Percentiles rank a stretch among this genome's conserved stretches.
Conservation (phyloP, 176 grass and related monocot genomes). For the Carex scoparia region DNA sequence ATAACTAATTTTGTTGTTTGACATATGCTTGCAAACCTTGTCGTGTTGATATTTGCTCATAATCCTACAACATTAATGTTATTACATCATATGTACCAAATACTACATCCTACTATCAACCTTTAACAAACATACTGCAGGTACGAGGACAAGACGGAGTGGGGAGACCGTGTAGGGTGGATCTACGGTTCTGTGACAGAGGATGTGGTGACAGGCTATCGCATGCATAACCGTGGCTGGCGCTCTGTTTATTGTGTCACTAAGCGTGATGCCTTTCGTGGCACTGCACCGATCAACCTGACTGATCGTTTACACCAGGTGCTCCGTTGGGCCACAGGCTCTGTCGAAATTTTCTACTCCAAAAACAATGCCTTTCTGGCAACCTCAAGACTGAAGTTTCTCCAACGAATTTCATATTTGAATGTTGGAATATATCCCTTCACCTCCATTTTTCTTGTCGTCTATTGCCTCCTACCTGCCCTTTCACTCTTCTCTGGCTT, state of each 20-base stretch:
- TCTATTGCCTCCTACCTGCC: conserved; percentile 77
- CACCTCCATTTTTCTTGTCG: conserved; percentile 84
- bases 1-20: not conserved
- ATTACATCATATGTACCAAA: not conserved
- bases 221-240: conserved; percentile 43
- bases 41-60: not conserved
- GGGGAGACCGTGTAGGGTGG: conserved; percentile 38
- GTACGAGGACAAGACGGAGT: conserved; percentile 37
- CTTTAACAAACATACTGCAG: conserved; percentile 10
- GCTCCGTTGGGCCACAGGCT: conserved; percentile 38
- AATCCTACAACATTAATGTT: not conserved
- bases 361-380: conserved; percentile 32
- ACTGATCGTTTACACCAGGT: conserved; percentile 33
- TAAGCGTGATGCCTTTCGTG: conserved; percentile 32
- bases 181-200: conserved; percentile 42
- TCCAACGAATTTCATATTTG: conserved; percentile 57
- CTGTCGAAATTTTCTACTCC: conserved; percentile 42
- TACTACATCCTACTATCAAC: not conserved
- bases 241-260: conserved; percentile 40
- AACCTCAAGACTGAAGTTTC: conserved; percentile 30
- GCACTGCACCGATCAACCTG: conserved; percentile 33
- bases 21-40: not conserved
- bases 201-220: conserved; percentile 37
- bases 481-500: conserved; percentile 77
- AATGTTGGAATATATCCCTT: conserved; percentile 93